Percentiles rank a stretch among this genome's conserved stretches.
These are phyloP conservation scores for Linum usitatissimum DNA, from an alignment of 345 rosid genomes.

Conservation along the genomic window DNA sequence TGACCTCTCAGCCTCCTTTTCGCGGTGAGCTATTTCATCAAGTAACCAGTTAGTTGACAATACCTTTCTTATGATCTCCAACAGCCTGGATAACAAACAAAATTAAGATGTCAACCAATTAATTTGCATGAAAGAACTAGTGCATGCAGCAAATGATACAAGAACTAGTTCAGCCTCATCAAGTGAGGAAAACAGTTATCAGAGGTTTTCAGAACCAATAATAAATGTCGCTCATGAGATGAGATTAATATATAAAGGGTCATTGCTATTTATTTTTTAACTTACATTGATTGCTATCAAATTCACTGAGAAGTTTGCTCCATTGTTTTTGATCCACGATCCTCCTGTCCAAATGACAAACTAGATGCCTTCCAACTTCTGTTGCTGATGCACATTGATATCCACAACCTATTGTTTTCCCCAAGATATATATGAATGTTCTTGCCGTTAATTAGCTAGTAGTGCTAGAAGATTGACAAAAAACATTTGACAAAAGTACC, in stretches of 20 bases:
- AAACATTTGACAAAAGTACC: conserved; percentile 20
- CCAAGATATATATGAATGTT: conserved; percentile 29
- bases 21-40: conserved; percentile 46
- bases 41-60: conserved; percentile 58
- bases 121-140: neutral
- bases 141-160: neutral
- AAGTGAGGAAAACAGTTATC: too few relatives aligned
- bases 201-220: too few relatives aligned
- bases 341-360: neutral
- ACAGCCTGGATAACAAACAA: conserved; percentile 17
- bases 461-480: too few relatives aligned
- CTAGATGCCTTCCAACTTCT: neutral
- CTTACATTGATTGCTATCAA: conserved; percentile 23
- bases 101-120: neutral
- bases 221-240: too few relatives aligned
- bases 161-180: too few relatives aligned
- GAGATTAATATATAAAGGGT: too few relatives aligned
- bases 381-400: neutral
- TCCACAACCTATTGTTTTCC: neutral
- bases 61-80: conserved; percentile 27
- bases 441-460: conserved; percentile 17
- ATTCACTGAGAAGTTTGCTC: conserved; percentile 31
- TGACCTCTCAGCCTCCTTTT: conserved; percentile 61
- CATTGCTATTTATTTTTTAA: neutral
- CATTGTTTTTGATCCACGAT: conserved; percentile 1